Conservation (phyloP, 192 early-diverging fungal species). For the Gamsiella multidivaricata region DNA sequence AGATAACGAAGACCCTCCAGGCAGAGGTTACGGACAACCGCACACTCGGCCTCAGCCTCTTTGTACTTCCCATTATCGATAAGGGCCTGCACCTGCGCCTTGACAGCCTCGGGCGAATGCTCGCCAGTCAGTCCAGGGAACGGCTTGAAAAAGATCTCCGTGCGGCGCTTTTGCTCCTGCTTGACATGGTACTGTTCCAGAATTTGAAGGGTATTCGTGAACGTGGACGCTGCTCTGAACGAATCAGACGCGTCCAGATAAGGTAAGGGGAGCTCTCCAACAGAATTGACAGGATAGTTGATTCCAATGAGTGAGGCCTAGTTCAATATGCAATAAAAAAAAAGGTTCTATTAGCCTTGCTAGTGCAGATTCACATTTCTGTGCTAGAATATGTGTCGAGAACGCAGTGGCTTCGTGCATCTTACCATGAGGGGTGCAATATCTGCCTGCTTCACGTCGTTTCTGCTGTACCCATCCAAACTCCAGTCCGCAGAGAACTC, state of each 20-base stretch:
- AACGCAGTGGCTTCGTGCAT: no score
- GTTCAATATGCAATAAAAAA: slow-evolving; percentile 2
- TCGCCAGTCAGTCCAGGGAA: slow-evolving; percentile 74
- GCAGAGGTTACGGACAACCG: slow-evolving; percentile 69
- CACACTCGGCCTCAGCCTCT: slow-evolving; percentile 76
- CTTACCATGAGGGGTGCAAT: slow-evolving; percentile 94
- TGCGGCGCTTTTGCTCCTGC: slow-evolving; percentile 79
- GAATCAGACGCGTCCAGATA: slow-evolving; percentile 79
- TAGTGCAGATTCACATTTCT: no score
- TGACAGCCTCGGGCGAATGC: slow-evolving; percentile 61
- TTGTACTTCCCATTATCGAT: slow-evolving; percentile 72
- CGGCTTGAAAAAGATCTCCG: slow-evolving; percentile 84
- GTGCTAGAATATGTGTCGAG: not conserved
- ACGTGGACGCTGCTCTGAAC: slow-evolving; percentile 80
- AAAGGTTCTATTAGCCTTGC: not conserved
- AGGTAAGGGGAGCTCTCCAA: slow-evolving; percentile 85
- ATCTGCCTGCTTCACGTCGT: slow-evolving; percentile 94
- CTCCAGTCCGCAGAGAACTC: slow-evolving; percentile 79
- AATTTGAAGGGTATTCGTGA: slow-evolving; percentile 88
- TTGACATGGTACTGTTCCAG: slow-evolving; percentile 90
- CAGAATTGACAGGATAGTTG: slow-evolving; percentile 92
- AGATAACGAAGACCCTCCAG: slow-evolving; percentile 92
- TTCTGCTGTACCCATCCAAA: slow-evolving; percentile 68
- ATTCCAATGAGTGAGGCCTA: slow-evolving; percentile 87
- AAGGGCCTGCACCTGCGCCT: slow-evolving; percentile 67